phyloP scores from a whole-genome alignment of 31 red algal species.

The Porphyra umbilicalis region DNA sequence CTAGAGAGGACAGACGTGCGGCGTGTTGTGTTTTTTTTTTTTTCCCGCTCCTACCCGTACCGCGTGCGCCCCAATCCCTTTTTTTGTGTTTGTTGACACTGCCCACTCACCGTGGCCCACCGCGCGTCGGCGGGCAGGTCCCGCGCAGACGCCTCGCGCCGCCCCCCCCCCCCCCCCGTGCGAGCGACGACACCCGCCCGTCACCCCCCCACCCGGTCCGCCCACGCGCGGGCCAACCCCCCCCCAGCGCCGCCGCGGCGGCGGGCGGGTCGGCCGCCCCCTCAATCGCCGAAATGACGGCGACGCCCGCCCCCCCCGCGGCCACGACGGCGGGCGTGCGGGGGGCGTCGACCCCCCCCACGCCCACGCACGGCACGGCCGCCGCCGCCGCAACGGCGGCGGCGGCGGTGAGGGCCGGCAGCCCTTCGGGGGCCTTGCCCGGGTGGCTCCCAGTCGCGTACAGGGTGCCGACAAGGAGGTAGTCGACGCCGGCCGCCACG shows the following conservation, averaged over 20 bases:
- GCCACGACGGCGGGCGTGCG: background rate
- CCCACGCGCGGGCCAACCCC: background rate
- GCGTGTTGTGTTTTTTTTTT: background rate
- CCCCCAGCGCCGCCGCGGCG: background rate
- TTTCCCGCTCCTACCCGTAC: too few relatives aligned
- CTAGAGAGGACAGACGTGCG: background rate
- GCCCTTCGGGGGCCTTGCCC: background rate
- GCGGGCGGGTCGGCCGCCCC: background rate
- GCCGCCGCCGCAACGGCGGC: background rate
- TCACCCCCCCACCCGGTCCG: background rate
- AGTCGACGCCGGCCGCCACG: background rate
- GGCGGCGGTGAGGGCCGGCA: background rate
- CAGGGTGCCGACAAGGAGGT: constrained; percentile 12
- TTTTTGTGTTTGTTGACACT: too few relatives aligned
- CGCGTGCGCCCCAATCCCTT: too few relatives aligned
- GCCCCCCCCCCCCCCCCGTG: background rate
- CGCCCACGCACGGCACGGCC: constrained; percentile 3
- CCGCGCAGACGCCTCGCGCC: background rate
- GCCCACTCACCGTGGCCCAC: too few relatives aligned
- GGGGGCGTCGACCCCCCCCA: background rate
- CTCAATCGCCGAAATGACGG: background rate
- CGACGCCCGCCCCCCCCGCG: background rate
- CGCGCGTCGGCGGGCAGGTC: too few relatives aligned
- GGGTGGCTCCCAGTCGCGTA: constrained; percentile 6
- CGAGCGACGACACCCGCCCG: background rate